Conservation (phyloP, 768 basidiomycete species). For the Pleurotus platypus region DNA sequence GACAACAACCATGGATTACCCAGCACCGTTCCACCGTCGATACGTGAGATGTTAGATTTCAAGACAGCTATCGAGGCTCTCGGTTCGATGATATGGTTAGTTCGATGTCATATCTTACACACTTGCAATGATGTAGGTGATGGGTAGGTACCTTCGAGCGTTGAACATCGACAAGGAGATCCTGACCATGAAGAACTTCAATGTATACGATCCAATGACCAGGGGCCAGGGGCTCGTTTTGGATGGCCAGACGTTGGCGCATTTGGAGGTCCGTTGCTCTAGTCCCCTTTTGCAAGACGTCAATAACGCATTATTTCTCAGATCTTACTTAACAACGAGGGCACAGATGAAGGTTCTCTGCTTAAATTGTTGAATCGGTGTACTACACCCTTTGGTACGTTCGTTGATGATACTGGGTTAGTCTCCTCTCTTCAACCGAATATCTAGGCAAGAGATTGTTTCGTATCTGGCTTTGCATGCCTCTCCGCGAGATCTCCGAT, state of each 20-base stretch:
- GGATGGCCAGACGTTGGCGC: constrained; percentile 93
- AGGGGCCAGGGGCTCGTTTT: constrained; percentile 80
- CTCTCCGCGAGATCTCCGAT: constrained; percentile 72
- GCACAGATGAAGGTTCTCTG: constrained; percentile 87
- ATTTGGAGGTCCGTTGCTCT: constrained; percentile 68
- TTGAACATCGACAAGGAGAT: constrained; percentile 96
- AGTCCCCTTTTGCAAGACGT: not conserved
- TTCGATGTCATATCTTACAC: not conserved
- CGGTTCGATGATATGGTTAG: constrained; percentile 88
- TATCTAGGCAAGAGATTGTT: constrained; percentile 85
- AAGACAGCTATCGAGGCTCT: constrained; percentile 76
- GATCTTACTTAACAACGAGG: constrained; percentile 91
- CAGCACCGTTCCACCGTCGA: constrained; percentile 59
- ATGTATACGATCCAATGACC: constrained; percentile 94
- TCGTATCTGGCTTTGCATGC: constrained; percentile 95
- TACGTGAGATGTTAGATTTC: constrained; percentile 67
- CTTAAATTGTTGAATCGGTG: constrained; percentile 80
- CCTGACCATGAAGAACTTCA: constrained; percentile 95
- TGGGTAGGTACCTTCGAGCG: constrained; percentile 74
- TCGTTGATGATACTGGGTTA: not conserved
- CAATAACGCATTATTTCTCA: constrained; percentile 16
- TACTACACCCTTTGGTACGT: constrained; percentile 85
- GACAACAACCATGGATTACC: constrained; percentile 38
- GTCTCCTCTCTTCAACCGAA: constrained; percentile 7
- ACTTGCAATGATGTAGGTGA: constrained; percentile 8